Conservation (phyloP, 192 early-diverging fungal species). For the Lunasporangiospora selenospora region DNA sequence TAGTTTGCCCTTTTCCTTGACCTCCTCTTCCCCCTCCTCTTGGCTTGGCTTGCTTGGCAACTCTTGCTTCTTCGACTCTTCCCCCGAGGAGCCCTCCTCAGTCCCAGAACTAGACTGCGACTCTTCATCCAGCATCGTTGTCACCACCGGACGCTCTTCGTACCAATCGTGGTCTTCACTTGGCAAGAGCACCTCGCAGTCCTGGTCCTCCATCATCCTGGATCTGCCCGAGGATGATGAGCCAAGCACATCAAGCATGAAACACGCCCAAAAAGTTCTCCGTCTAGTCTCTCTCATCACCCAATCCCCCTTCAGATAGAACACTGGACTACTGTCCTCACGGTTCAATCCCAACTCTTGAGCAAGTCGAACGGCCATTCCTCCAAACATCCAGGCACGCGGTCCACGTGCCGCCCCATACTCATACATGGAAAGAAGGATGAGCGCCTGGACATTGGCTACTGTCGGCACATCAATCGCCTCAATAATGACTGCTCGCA, state of each 20-base stretch:
- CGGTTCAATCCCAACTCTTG: slow-evolving; percentile 61
- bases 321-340: slow-evolving; percentile 46
- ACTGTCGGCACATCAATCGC: slow-evolving; percentile 55
- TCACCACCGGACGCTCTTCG: slow-evolving; percentile 39
- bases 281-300: slow-evolving; percentile 55
- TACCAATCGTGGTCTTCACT: slow-evolving; percentile 56
- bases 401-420: slow-evolving; percentile 60
- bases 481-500: slow-evolving; percentile 45
- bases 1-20: not conserved
- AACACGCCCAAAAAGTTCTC: slow-evolving; percentile 60
- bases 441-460: slow-evolving; percentile 56
- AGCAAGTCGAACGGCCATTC: slow-evolving; percentile 60
- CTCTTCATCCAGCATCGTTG: slow-evolving; percentile 36
- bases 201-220: slow-evolving; percentile 51
- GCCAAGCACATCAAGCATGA: slow-evolving; percentile 53
- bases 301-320: slow-evolving; percentile 47
- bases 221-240: slow-evolving; percentile 54
- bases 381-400: slow-evolving; percentile 64
- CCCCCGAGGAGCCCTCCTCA: slow-evolving; percentile 1
- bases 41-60: not conserved
- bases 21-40: not conserved
- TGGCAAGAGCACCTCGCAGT: slow-evolving; percentile 57
- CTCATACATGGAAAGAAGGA: slow-evolving; percentile 55
- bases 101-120: slow-evolving; percentile 27
- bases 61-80: not conserved